These are phyloP conservation scores for Nicotiana knightiana DNA, from an alignment of 257 asterid species.

Conservation along the genomic window DNA sequence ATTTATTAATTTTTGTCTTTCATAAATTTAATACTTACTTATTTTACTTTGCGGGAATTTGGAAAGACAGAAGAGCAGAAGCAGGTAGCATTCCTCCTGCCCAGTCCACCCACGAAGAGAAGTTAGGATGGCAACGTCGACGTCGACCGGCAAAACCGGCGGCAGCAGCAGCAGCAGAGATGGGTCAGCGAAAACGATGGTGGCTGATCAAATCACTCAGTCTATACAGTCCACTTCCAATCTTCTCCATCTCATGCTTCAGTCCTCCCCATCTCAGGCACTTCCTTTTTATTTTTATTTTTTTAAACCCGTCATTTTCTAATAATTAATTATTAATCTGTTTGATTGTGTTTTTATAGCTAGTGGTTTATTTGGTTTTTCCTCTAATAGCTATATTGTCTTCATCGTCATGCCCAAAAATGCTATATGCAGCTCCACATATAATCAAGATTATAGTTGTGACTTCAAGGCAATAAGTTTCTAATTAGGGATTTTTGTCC, in stretches of 20 bases:
- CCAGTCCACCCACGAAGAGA: not conserved
- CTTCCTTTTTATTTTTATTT: not conserved
- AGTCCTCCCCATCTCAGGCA: constrained; percentile 71
- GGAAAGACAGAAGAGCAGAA: not conserved
- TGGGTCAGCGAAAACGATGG: constrained; percentile 52
- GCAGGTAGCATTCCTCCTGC: too few relatives aligned
- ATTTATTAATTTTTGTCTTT: too few relatives aligned
- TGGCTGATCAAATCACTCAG: constrained; percentile 77
- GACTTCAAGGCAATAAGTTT: not conserved
- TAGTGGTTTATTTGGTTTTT: too few relatives aligned
- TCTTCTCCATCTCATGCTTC: constrained; percentile 86
- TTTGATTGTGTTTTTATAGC: not conserved
- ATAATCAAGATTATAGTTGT: not conserved
- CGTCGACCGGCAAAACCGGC: constrained; percentile 2
- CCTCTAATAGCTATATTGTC: not conserved
- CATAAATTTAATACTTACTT: too few relatives aligned
- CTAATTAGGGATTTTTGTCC: not conserved
- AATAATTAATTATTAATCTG: too few relatives aligned
- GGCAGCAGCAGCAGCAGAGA: constrained; percentile 31
- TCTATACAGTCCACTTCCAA: constrained; percentile 73
- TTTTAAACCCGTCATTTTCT: not conserved
- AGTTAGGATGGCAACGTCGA: not conserved
- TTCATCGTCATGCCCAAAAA: not conserved
- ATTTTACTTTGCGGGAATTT: too few relatives aligned
- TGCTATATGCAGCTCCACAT: not conserved